Evolutionary conservation across 139 green algal genomes (phyloP).

Genomic region (Tetradesmus obliquus): DNA sequence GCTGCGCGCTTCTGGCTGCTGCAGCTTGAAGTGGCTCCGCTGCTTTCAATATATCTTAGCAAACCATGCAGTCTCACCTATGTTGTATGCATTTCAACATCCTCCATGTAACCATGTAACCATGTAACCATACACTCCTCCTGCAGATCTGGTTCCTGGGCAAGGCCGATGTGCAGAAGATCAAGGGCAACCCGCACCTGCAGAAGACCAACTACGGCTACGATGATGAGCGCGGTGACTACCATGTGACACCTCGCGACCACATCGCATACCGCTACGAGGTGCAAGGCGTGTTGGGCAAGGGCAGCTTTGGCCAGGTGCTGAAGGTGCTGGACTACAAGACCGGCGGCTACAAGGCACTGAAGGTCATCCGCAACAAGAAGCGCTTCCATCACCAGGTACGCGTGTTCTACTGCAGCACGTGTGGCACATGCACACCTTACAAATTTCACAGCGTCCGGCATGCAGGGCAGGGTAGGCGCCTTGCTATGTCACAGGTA

Average conservation of each 20-base stretch:
- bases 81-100: not conserved
- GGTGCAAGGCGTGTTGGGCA: constrained; percentile 77
- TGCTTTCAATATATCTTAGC: too few relatives aligned
- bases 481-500: too few relatives aligned
- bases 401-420: constrained; percentile 72
- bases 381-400: constrained; percentile 90
- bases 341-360: constrained; percentile 68
- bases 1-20: too few relatives aligned
- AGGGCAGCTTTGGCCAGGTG: constrained; percentile 89
- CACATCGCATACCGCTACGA: constrained; percentile 84
- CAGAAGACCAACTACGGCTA: constrained; percentile 73
- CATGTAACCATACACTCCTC: not conserved
- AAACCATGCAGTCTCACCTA: not conserved
- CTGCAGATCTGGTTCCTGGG: constrained; percentile 82
- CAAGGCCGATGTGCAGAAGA: constrained; percentile 63
- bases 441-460: too few relatives aligned
- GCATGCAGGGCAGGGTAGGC: not conserved
- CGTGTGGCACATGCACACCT: constrained; percentile 33
- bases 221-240: constrained; percentile 90
- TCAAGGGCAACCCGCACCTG: constrained; percentile 63
- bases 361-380: constrained; percentile 95
- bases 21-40: too few relatives aligned
- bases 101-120: not conserved
- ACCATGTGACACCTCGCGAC: constrained; percentile 72
- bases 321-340: constrained; percentile 89